Percentiles rank a stretch among this genome's conserved stretches.
Evolutionary conservation across 2,329 filamentous ascomycete species (phyloP).

Genomic region (Amauroascus niger): DNA sequence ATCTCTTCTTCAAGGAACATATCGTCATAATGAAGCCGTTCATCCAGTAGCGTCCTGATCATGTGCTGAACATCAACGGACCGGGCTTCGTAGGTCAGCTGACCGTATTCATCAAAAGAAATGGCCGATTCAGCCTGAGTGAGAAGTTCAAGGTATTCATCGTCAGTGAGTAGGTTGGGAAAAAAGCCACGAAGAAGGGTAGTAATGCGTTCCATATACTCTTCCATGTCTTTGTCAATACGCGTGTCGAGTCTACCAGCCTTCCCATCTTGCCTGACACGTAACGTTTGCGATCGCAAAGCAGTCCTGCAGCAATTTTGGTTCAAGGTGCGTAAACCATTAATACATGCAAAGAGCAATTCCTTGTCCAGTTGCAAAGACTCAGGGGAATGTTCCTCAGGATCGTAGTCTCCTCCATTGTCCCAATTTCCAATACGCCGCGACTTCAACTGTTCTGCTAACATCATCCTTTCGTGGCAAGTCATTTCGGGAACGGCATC

Average conservation of each 20-base stretch:
- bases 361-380: slow-evolving; percentile 32
- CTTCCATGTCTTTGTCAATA: slow-evolving; percentile 14
- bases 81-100: slow-evolving; percentile 13
- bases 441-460: slow-evolving; percentile 23
- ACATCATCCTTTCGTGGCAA: slow-evolving; percentile 34
- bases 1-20: slow-evolving; percentile 30
- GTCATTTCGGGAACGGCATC: slow-evolving; percentile 24
- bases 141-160: slow-evolving; percentile 30
- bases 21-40: slow-evolving; percentile 26
- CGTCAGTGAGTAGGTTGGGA: slow-evolving; percentile 30
- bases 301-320: slow-evolving; percentile 28
- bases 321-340: slow-evolving; percentile 31
- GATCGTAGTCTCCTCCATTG: slow-evolving; percentile 14
- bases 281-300: slow-evolving; percentile 24
- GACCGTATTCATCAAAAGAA: slow-evolving; percentile 14
- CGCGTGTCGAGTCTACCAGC: neutral
- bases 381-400: slow-evolving; percentile 32
- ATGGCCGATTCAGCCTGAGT: slow-evolving; percentile 16
- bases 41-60: slow-evolving; percentile 29
- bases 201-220: slow-evolving; percentile 31
- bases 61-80: slow-evolving; percentile 24
- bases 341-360: slow-evolving; percentile 35
- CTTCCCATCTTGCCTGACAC: slow-evolving; percentile 1
- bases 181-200: slow-evolving; percentile 35
- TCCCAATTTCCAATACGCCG: slow-evolving; percentile 8